Evolutionary conservation across 345 rosid species (phyloP).

Genomic region (Cardamine resedifolia): DNA sequence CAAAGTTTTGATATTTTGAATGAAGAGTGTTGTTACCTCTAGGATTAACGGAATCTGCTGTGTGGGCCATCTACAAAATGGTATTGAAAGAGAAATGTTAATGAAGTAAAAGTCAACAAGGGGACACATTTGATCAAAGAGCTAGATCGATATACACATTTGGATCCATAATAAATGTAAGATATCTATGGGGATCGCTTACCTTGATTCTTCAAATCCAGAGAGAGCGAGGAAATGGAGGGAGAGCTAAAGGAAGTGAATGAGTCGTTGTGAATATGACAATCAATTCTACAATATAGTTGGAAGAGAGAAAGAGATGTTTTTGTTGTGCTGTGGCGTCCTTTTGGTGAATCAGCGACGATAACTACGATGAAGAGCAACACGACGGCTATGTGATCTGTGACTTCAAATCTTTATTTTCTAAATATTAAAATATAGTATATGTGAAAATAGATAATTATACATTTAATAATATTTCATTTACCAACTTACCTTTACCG

Average conservation of each 20-base stretch:
- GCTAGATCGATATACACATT: constrained; percentile 2
- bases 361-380: constrained; percentile 35
- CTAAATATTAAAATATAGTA: no score
- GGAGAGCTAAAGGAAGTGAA: neutral
- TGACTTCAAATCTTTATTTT: neutral
- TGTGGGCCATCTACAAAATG: constrained; percentile 54
- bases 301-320: constrained; percentile 10
- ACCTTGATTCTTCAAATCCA: constrained; percentile 22
- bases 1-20: neutral
- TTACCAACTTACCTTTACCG: no score
- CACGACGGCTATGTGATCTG: constrained; percentile 28
- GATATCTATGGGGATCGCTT: constrained; percentile 19
- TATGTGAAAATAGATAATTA: no score
- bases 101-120: constrained; percentile 7
- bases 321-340: neutral
- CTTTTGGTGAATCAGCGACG: constrained; percentile 19
- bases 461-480: no score
- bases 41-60: constrained; percentile 64
- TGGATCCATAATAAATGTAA: neutral
- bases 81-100: neutral
- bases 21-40: constrained; percentile 52
- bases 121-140: neutral
- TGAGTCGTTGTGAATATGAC: constrained; percentile 14
- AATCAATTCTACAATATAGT: constrained; percentile 3
- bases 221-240: neutral